These are phyloP conservation scores for Microsporum audouinii DNA, from an alignment of 2,329 filamentous ascomycete genomes.

Conservation along the genomic window DNA sequence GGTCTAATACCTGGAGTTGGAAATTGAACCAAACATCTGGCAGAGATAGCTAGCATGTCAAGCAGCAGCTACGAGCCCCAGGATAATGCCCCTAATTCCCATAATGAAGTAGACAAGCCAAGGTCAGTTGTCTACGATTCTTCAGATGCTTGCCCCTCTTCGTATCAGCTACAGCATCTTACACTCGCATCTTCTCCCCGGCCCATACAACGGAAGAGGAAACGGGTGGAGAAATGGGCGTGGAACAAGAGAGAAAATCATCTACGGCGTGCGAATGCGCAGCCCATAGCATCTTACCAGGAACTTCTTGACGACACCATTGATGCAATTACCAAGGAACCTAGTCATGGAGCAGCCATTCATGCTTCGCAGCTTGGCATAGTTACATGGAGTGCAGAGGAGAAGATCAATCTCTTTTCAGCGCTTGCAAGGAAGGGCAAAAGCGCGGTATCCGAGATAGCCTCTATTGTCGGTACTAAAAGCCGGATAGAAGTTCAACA, in stretches of 20 bases:
- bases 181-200: conserved; percentile 9
- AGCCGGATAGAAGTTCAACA: conserved; percentile 60
- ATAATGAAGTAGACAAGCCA: neutral
- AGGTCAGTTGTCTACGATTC: neutral
- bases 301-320: conserved; percentile 47
- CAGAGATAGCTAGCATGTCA: neutral
- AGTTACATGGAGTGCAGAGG: conserved; percentile 55
- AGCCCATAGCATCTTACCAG: conserved; percentile 30
- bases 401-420: conserved; percentile 61
- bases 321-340: conserved; percentile 20
- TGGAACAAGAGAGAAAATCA: conserved; percentile 5
- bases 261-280: neutral
- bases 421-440: conserved; percentile 53
- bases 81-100: neutral
- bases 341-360: conserved; percentile 5
- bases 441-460: conserved; percentile 51
- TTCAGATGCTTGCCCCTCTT: conserved; percentile 10
- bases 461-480: conserved; percentile 56
- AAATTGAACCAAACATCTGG: neutral
- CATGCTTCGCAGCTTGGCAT: conserved; percentile 52
- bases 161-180: conserved; percentile 11
- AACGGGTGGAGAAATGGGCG: neutral
- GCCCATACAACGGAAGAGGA: conserved; percentile 1
- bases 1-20: neutral
- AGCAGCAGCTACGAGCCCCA: conserved; percentile 2